Evolutionary conservation across 768 basidiomycete genomes (phyloP).

Genomic region (Amanita phalloides): DNA sequence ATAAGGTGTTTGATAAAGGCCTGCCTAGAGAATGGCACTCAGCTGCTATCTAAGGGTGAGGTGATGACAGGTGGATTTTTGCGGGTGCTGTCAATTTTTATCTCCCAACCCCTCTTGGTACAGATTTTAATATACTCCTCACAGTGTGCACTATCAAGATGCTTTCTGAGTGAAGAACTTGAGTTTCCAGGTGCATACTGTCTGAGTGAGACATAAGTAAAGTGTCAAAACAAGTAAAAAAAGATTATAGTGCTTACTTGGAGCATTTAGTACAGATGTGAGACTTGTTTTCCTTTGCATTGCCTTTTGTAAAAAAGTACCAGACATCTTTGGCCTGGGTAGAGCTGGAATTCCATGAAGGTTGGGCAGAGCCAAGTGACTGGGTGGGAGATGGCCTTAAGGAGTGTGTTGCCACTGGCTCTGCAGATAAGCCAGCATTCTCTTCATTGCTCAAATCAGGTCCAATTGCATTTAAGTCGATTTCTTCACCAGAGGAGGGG

Average conservation of each 20-base stretch:
- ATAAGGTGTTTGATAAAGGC: background rate
- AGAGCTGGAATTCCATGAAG: background rate
- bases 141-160: background rate
- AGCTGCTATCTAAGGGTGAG: background rate
- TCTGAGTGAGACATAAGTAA: background rate
- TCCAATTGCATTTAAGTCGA: background rate
- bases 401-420: background rate
- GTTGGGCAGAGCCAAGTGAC: background rate
- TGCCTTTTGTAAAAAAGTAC: background rate
- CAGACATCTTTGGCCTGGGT: background rate
- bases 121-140: background rate
- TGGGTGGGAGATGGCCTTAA: background rate
- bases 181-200: background rate
- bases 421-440: background rate
- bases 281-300: background rate
- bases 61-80: background rate
- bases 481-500: background rate
- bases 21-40: background rate
- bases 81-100: background rate
- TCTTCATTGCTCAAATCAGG: background rate
- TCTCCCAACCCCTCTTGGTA: background rate
- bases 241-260: too few species aligned
- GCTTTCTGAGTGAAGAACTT: background rate
- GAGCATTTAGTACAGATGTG: background rate
- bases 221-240: background rate